A percentile compares a stretch with the other conserved stretches of the same genome.
These are phyloP conservation scores for Boletus fagicola DNA, from an alignment of 768 basidiomycete genomes.

Conservation along the genomic window DNA sequence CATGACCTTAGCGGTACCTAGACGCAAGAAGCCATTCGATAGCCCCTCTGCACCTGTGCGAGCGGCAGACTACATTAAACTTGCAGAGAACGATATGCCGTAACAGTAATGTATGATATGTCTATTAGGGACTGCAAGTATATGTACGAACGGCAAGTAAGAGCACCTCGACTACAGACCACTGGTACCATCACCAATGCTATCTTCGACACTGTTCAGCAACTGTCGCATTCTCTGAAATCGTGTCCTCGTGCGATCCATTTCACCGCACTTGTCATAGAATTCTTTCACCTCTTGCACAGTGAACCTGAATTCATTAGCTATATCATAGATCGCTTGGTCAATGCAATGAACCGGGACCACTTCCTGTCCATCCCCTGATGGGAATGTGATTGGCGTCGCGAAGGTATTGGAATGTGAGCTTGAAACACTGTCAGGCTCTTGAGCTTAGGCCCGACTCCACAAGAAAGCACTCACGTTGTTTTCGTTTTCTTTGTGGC, in stretches of 20 bases:
- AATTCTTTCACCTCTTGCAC: slow-evolving; percentile 75
- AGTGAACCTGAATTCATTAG: slow-evolving; percentile 67
- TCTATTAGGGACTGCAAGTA: slow-evolving; percentile 3
- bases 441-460: slow-evolving; percentile 1
- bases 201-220: slow-evolving; percentile 30
- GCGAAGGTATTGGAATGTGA: slow-evolving; percentile 1
- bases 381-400: slow-evolving; percentile 1
- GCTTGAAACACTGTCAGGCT: slow-evolving; percentile 2
- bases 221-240: slow-evolving; percentile 67
- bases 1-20: slow-evolving; percentile 31
- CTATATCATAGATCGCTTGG: slow-evolving; percentile 62
- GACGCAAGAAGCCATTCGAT: slow-evolving; percentile 73
- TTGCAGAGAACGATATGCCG: slow-evolving; percentile 60
- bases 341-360: slow-evolving; percentile 60
- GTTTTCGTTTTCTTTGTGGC: slow-evolving; percentile 44
- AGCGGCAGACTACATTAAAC: slow-evolving; percentile 62
- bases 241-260: slow-evolving; percentile 59
- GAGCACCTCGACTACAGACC: slow-evolving; percentile 7
- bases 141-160: not conserved
- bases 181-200: slow-evolving; percentile 7
- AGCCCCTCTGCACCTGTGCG: slow-evolving; percentile 80
- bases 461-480: slow-evolving; percentile 33
- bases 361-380: slow-evolving; percentile 7
- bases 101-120: slow-evolving; percentile 10
- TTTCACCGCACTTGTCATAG: slow-evolving; percentile 71